Conservation (phyloP, 2,329 filamentous ascomycete species). For the Alternaria triticimaculans region DNA sequence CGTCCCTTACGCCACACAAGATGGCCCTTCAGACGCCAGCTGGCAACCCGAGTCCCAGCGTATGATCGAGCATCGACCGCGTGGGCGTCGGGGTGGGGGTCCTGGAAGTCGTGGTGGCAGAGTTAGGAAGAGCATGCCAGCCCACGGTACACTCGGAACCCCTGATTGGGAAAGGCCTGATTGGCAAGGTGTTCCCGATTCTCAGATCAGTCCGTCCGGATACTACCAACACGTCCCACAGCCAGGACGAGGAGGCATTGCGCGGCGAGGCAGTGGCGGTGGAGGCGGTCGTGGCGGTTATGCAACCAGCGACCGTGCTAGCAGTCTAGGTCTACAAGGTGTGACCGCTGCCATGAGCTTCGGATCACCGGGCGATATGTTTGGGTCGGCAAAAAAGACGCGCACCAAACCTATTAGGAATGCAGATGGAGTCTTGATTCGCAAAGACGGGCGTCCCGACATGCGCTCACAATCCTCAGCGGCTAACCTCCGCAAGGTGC, state of each 20-base stretch:
- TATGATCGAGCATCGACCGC: conserved; percentile 36
- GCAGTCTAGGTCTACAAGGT: conserved; percentile 39
- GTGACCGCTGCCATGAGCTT: conserved; percentile 29
- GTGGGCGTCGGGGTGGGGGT: conserved; percentile 48
- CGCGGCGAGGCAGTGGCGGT: conserved; percentile 46
- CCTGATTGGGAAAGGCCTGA: conserved; percentile 53
- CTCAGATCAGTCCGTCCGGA: conserved; percentile 47
- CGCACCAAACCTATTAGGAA: conserved; percentile 59
- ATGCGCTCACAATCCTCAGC: conserved; percentile 60
- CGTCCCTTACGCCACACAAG: conserved; percentile 37
- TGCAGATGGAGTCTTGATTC: conserved; percentile 58
- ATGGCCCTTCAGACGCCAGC: conserved; percentile 37
- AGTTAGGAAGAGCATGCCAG: conserved; percentile 48
- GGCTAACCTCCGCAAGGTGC: conserved; percentile 59
- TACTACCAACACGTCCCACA: conserved; percentile 42
- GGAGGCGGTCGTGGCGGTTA: conserved; percentile 29
- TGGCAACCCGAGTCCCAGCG: conserved; percentile 44
- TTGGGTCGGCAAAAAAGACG: conserved; percentile 55
- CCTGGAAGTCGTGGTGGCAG: conserved; percentile 48
- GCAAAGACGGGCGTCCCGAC: conserved; percentile 59
- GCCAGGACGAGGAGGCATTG: conserved; percentile 33
- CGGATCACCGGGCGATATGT: conserved; percentile 40
- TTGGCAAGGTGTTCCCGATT: conserved; percentile 43
- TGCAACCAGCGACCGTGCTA: conserved; percentile 33
- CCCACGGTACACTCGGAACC: conserved; percentile 34